Percentiles rank a stretch among this genome's conserved stretches.
Conservation (phyloP, 371 early-diverging fungal genomes). For the Mucor plumbeus region DNA sequence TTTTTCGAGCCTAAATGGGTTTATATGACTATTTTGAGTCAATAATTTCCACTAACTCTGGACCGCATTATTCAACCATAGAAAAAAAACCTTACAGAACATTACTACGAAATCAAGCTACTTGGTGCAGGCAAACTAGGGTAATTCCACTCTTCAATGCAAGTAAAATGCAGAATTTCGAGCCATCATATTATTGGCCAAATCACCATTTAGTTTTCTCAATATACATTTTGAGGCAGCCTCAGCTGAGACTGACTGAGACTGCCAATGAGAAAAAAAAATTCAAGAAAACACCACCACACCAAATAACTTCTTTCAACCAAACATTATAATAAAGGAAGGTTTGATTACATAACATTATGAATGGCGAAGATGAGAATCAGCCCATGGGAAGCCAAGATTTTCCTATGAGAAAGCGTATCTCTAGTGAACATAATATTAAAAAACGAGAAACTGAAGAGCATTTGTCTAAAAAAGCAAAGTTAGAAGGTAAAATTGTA, state of each 20-base stretch:
- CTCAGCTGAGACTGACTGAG: not conserved
- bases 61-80: too few relatives aligned
- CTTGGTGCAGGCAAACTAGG: too few relatives aligned
- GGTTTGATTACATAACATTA: conserved; percentile 10
- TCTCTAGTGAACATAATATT: conserved; percentile 13
- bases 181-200: too few relatives aligned
- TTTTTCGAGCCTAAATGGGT: too few relatives aligned
- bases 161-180: too few relatives aligned
- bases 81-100: too few relatives aligned
- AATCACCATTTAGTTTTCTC: too few relatives aligned
- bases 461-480: conserved; percentile 14
- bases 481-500: conserved; percentile 10
- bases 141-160: too few relatives aligned
- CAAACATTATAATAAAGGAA: not conserved
- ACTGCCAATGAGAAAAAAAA: conserved; percentile 5
- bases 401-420: conserved; percentile 12
- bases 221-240: too few relatives aligned
- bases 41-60: too few relatives aligned
- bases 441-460: not conserved
- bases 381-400: not conserved
- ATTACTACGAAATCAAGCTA: too few relatives aligned
- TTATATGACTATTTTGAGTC: too few relatives aligned
- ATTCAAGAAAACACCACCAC: conserved; percentile 5
- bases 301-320: not conserved
- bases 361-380: conserved; percentile 23